phyloP scores from a whole-genome alignment of 2,329 filamentous ascomycete genomes.

The Purpureocillium takamizusanense region DNA sequence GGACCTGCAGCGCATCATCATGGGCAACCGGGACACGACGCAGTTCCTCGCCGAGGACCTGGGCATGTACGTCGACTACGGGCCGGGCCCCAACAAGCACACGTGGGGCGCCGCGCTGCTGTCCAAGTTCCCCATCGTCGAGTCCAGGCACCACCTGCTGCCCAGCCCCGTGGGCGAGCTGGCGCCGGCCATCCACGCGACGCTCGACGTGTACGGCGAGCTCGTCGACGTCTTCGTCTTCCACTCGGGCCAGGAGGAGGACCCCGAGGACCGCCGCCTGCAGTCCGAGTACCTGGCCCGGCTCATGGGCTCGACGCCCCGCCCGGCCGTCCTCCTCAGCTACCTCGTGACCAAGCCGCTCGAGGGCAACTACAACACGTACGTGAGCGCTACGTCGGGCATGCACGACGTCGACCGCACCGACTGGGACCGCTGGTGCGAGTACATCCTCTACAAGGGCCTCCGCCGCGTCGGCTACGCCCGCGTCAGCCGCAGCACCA shows the following conservation, averaged over 20 bases:
- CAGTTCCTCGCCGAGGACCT: conserved; percentile 93
- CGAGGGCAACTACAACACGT: conserved; percentile 94
- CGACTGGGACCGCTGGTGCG: conserved; percentile 98
- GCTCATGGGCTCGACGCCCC: conserved; percentile 73
- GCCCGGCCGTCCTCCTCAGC: conserved; percentile 76
- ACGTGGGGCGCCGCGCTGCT: conserved; percentile 92
- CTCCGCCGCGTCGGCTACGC: conserved; percentile 83
- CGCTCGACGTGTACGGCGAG: conserved; percentile 83
- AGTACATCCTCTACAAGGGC: conserved; percentile 94
- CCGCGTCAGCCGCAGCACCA: conserved; percentile 76
- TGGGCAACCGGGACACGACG: conserved; percentile 95
- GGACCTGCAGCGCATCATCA: conserved; percentile 94
- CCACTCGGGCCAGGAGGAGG: conserved; percentile 97
- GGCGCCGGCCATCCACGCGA: conserved; percentile 94
- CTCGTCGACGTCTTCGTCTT: conserved; percentile 93
- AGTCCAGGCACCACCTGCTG: conserved; percentile 91
- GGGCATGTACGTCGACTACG: conserved; percentile 98
- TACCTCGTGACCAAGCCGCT: conserved; percentile 89
- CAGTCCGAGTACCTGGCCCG: conserved; percentile 80
- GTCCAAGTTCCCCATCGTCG: conserved; percentile 95
- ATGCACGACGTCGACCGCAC: conserved; percentile 92
- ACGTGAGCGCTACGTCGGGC: conserved; percentile 74
- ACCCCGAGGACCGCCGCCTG: conserved; percentile 79
- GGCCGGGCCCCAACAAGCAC: conserved; percentile 96
- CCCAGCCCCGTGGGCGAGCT: conserved; percentile 91